Evolutionary conservation across 192 early-diverging fungal species (phyloP).

Genomic region (Diversispora epigaea): DNA sequence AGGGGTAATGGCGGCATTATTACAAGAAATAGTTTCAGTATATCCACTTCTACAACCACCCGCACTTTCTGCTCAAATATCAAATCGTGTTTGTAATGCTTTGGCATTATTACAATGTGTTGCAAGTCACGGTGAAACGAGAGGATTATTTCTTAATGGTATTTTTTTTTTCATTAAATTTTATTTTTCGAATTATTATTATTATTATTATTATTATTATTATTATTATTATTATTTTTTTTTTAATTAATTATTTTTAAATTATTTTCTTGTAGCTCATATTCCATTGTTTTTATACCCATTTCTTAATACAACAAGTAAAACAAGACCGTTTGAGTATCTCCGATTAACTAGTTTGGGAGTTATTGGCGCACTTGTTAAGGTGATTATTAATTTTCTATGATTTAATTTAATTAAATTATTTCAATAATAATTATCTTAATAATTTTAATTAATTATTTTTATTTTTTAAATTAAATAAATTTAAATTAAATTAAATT

Average conservation of each 20-base stretch:
- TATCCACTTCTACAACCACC: conserved; percentile 90
- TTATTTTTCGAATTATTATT: not conserved
- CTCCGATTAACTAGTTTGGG: conserved; percentile 90
- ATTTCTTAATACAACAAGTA: conserved; percentile 94
- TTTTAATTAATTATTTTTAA: not conserved
- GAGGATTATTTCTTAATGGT: conserved; percentile 79
- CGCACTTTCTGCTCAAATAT: conserved; percentile 80
- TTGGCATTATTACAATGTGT: conserved; percentile 94
- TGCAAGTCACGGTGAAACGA: conserved; percentile 90
- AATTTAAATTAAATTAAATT: no score
- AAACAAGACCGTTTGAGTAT: conserved; percentile 95
- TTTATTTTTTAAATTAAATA: not conserved
- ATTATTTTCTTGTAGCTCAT: conserved; percentile 64
- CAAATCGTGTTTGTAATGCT: conserved; percentile 96
- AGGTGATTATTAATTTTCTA: conserved; percentile 51
- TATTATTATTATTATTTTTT: not conserved
- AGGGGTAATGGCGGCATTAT: conserved; percentile 91
- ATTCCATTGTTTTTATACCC: conserved; percentile 98
- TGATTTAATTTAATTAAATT: no score
- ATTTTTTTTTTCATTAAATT: conserved; percentile 21
- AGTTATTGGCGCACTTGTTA: conserved; percentile 96
- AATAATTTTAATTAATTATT: not conserved
- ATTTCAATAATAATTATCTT: not conserved
- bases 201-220: not conserved
- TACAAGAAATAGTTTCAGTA: conserved; percentile 95